A percentile compares a stretch with the other conserved stretches of the same genome.
phyloP scores from a whole-genome alignment of 192 early-diverging fungal species.

The Gamsiella multidivaricata region DNA sequence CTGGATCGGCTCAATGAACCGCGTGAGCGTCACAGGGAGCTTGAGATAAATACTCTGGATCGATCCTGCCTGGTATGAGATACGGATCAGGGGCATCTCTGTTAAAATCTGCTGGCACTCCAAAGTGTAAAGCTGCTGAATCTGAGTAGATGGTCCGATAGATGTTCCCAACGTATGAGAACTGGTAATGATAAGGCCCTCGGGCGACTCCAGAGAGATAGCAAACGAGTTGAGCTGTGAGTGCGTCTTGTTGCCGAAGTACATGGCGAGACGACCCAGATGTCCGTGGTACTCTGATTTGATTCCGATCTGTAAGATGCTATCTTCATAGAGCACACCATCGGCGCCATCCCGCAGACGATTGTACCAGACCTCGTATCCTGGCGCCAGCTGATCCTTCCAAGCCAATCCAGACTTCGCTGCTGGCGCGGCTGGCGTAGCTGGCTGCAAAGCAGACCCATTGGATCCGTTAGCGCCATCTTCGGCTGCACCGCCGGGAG shows the following conservation, averaged over 20 bases:
- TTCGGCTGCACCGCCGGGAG: conserved; percentile 20
- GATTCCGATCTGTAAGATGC: conserved; percentile 87
- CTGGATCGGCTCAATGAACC: conserved; percentile 88
- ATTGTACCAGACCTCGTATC: conserved; percentile 66
- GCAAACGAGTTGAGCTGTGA: conserved; percentile 71
- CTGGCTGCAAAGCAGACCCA: conserved; percentile 28
- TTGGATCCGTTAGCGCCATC: conserved; percentile 40
- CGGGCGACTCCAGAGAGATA: conserved; percentile 64
- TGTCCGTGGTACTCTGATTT: conserved; percentile 94
- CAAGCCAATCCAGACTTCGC: conserved; percentile 41
- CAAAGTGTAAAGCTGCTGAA: conserved; percentile 87
- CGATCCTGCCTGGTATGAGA: conserved; percentile 74
- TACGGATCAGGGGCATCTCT: conserved; percentile 71
- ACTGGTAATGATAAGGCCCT: conserved; percentile 59
- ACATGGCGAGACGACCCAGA: conserved; percentile 90
- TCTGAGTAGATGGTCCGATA: conserved; percentile 74
- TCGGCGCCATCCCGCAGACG: conserved; percentile 76
- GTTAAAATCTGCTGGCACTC: conserved; percentile 73
- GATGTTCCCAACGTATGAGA: conserved; percentile 70
- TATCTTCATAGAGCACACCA: conserved; percentile 94
- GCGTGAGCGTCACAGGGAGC: conserved; percentile 83
- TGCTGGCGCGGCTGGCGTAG: conserved; percentile 25
- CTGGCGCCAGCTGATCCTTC: conserved; percentile 59
- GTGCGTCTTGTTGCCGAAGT: conserved; percentile 89
- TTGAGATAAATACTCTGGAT: conserved; percentile 66